Evolutionary conservation across 164 flowering plant genomes (phyloP), one percentile per base, ranked within the genome.

Genomic region (Vitis amurensis): DNA sequence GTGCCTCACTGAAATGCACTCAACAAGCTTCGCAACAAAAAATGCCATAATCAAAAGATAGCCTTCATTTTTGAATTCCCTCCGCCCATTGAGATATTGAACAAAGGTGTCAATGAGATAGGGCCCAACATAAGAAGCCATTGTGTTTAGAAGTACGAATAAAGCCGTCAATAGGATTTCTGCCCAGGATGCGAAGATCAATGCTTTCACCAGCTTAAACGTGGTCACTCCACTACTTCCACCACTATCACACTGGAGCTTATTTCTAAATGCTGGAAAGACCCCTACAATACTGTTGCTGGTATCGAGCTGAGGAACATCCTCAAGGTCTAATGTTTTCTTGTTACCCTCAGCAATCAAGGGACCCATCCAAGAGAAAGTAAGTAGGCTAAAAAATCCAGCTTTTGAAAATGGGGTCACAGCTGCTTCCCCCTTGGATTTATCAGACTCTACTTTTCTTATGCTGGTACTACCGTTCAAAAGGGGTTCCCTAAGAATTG

Each of bases 121-220:
- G 0, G 98, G 98, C 31, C 98, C 96, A 23, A 88, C 92, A 72
- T 85, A 89, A 19, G 86, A 71, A 53, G 92, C 83, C 23, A 82
- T 11, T 3, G 91, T 79, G 69, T 78, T 65, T 7, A 81, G 2
- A n/a, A 86, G 55, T 3, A 77, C 78, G 3, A 77, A 71, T 2
- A 87, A 14, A 13, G 76, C 90, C 2, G 93, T 79, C 67, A 64
- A 65, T 1, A 74, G 30, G 57, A 82, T 73, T 73, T 89, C 89
- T 64, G 50, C 76, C 89, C 87, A 78, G 0, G 73, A 78, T 1
- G 82, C 68, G 31, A 64, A 72, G 70, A 91, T 1, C 74, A 91
- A 67, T 14, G 84, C 82, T 53, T 82, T 87, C 37, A 55, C 83
- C 55, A 91, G 78, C 81, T 76, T 78, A 27, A 84, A n/a, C 13